These are phyloP conservation scores for Suhomyces sp. DNA, from an alignment of 805 yeast species.

Conservation along the genomic window DNA sequence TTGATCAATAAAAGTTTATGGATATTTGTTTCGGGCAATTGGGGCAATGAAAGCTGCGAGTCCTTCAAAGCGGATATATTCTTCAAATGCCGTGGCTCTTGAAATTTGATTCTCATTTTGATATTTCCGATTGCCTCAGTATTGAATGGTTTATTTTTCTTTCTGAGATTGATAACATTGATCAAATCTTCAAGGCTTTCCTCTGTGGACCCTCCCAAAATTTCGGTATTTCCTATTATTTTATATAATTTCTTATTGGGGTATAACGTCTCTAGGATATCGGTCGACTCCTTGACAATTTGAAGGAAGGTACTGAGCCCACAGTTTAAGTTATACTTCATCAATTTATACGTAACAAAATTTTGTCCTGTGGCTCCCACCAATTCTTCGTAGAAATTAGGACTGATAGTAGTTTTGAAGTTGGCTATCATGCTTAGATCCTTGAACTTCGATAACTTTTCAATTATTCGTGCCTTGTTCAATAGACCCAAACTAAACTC, in stretches of 20 bases:
- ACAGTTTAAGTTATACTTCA: constrained; percentile 10
- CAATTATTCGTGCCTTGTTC: constrained; percentile 1
- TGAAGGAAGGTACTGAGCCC: constrained; percentile 12
- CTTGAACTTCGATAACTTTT: not conserved
- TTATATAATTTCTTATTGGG: constrained; percentile 1
- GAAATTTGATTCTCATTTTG: not conserved
- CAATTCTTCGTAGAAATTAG: not conserved
- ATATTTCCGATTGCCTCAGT: not conserved
- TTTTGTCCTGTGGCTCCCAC: constrained; percentile 5
- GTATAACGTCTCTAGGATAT: constrained; percentile 1
- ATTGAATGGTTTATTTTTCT: not conserved
- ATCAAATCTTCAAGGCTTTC: not conserved
- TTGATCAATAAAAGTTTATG: constrained; percentile 12
- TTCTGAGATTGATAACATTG: not conserved
- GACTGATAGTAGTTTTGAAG: constrained; percentile 6
- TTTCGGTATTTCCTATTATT: constrained; percentile 1
- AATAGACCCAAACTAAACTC: constrained; percentile 8
- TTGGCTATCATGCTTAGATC: too few relatives aligned
- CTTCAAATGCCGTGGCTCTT: not conserved
- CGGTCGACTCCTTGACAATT: constrained; percentile 3
- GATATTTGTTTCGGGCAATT: constrained; percentile 2
- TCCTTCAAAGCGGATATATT: too few relatives aligned
- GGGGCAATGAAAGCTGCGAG: not conserved
- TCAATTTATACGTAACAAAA: constrained; percentile 8
- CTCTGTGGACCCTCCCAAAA: not conserved